Percentiles rank a stretch among this genome's conserved stretches.
These are phyloP conservation scores for Salix udensis DNA, from an alignment of 345 rosid species.

Conservation along the genomic window DNA sequence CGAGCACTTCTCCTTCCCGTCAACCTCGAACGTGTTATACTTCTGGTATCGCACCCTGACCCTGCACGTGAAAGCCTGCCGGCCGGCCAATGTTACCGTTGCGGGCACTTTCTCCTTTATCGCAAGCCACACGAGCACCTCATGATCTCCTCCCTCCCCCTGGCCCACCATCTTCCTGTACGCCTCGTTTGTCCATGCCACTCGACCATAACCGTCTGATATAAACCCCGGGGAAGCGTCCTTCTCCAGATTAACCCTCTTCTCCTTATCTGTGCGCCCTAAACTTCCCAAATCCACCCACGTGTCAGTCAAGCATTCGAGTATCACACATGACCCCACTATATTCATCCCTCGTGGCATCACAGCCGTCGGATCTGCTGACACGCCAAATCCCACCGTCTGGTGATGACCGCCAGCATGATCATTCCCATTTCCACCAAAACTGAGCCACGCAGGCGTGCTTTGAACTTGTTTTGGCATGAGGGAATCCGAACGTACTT, in stretches of 20 bases:
- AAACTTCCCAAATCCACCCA: slow-evolving; percentile 51
- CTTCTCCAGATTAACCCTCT: slow-evolving; percentile 41
- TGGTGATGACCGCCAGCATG: neutral
- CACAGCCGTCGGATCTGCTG: slow-evolving; percentile 16
- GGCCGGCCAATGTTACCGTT: slow-evolving; percentile 19
- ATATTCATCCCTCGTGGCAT: slow-evolving; percentile 2
- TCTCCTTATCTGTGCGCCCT: slow-evolving; percentile 59
- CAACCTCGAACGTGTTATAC: slow-evolving; percentile 36
- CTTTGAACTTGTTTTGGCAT: neutral
- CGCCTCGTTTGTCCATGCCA: slow-evolving; percentile 72
- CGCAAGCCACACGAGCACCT: slow-evolving; percentile 54
- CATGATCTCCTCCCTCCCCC: slow-evolving; percentile 17
- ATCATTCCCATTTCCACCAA: slow-evolving; percentile 21
- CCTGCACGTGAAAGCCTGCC: slow-evolving; percentile 64
- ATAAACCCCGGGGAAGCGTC: slow-evolving; percentile 83
- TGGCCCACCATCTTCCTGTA: slow-evolving; percentile 54
- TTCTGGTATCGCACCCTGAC: slow-evolving; percentile 51
- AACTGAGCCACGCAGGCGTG: slow-evolving; percentile 49
- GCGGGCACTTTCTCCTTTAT: slow-evolving; percentile 44
- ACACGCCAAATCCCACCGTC: neutral
- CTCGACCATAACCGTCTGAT: slow-evolving; percentile 62
- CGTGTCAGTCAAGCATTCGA: slow-evolving; percentile 69
- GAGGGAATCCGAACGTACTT: neutral
- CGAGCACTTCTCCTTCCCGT: slow-evolving; percentile 40
- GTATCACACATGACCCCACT: slow-evolving; percentile 55